Evolutionary conservation across 345 rosid genomes (phyloP), one percentile per base, ranked within the genome.

Genomic region (Rhizophora mangle): DNA sequence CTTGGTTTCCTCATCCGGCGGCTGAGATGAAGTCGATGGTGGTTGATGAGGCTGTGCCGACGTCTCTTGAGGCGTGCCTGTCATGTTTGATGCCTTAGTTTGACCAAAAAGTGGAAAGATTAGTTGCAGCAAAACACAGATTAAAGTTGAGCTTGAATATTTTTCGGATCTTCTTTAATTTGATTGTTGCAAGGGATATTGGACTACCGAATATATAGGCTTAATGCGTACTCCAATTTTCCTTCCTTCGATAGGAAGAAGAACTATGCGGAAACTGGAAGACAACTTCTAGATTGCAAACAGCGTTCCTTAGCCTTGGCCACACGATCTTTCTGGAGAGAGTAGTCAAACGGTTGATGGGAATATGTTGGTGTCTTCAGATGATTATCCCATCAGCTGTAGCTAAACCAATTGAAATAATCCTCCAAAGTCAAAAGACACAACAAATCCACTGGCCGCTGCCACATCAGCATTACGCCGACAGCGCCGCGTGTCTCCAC

Each of bases 1-100:
- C 83, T 86, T 83, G 31, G 76, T 43, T 16, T 86, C 86, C 60
- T 83, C 85, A 64, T 76, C 72, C 6, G 57, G 4, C 8, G 57
- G 39, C 5, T 67, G 37, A 18, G 71, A 59, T 21, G 84, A 51
- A 8, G 77, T 32, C 3, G 78, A 27, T 10, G 63, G 15, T 29
- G 54, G 65, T 18, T 52, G 58, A 20, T 21, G 8, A 30, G 46
- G 65, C 15, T 56, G 21, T 30, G 63, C 11, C 18, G 65, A 51
- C 1, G 66, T 67, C 43, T 67, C 67, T 16, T 43, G 72, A 24
- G 60, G 13, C 6, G 57, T 20, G 20, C 43, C 47, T 51, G 75
- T 39, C 76, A 72, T 72, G 30, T 2, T 65, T 31, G 30, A 10
- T 15, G 16, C 60, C 18, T 13, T 5, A 13, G 19, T 13, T 15